Conservation (phyloP, 495 filamentous ascomycete species). For the Talaromyces liani region DNA sequence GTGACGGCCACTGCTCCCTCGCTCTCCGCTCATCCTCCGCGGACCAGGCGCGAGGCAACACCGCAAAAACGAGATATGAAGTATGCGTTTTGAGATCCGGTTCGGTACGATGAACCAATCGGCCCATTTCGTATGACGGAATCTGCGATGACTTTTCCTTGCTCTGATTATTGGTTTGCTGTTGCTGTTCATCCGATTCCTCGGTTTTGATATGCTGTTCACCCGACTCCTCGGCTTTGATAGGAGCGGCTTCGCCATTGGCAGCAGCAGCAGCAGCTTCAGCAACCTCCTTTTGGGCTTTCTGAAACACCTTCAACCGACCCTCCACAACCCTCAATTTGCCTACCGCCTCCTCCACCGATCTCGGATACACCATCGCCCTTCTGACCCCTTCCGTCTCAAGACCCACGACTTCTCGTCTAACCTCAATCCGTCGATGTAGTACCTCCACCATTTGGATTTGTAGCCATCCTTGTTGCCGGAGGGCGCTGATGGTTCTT, state of each 20-base stretch:
- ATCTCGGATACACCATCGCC: conserved; percentile 50
- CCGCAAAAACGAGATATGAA: conserved; percentile 88
- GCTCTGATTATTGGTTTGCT: not conserved
- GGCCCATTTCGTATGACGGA: conserved; percentile 53
- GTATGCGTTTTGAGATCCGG: conserved; percentile 91
- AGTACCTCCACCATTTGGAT: conserved; percentile 86
- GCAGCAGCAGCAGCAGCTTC: conserved; percentile 11
- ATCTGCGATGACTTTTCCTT: not conserved
- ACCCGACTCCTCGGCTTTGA: not conserved
- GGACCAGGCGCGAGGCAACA: conserved; percentile 77
- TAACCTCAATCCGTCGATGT: conserved; percentile 69
- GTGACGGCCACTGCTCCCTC: conserved; percentile 50
- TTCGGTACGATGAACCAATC: conserved; percentile 71
- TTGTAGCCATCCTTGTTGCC: conserved; percentile 77
- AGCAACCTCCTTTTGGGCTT: conserved; percentile 12
- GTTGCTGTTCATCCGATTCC: conserved; percentile 14
- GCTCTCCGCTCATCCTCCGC: conserved; percentile 73
- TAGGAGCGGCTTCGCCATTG: not conserved
- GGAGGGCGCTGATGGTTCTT: conserved; percentile 68
- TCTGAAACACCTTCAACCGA: conserved; percentile 49
- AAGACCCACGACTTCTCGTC: conserved; percentile 69
- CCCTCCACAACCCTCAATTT: conserved; percentile 67
- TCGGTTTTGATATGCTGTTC: not conserved
- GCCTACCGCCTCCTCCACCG: conserved; percentile 69
- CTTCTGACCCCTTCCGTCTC: conserved; percentile 51